phyloP scores from a whole-genome alignment of 257 asterid species.

The Lycium ferocissimum region DNA sequence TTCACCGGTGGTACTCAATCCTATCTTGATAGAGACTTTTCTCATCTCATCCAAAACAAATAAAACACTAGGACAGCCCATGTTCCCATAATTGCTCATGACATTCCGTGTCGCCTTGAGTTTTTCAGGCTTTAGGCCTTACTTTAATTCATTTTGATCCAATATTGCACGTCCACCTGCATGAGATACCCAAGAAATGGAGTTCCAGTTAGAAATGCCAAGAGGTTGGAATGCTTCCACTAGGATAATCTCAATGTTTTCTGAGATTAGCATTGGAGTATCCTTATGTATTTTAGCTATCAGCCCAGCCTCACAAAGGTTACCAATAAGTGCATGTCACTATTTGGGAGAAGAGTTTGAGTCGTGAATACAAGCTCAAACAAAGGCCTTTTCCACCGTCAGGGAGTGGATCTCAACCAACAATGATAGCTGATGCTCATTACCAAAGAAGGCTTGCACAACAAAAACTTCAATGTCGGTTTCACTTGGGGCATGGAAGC shows the following conservation, averaged over 20 bases:
- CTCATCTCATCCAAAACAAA: conserved; percentile 35
- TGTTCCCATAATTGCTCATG: conserved; percentile 28
- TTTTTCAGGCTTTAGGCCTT: conserved; percentile 28
- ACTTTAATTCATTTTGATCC: conserved; percentile 32
- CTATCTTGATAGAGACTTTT: conserved; percentile 19
- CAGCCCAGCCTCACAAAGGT: conserved; percentile 27
- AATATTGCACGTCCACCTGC: conserved; percentile 35
- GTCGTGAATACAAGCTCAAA: conserved; percentile 29
- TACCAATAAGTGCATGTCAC: background rate
- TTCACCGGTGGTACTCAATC: conserved; percentile 31
- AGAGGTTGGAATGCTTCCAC: conserved; percentile 23
- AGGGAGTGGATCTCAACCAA: conserved; percentile 33
- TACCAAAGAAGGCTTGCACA: conserved; percentile 15
- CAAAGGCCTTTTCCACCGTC: conserved; percentile 25
- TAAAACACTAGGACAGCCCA: conserved; percentile 21
- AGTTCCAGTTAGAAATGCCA: conserved; percentile 34
- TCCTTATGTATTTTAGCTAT: conserved; percentile 17
- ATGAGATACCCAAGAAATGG: conserved; percentile 30
- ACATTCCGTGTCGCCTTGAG: conserved; percentile 14
- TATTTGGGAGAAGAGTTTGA: conserved; percentile 32
- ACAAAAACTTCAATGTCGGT: conserved; percentile 18
- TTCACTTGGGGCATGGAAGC: conserved; percentile 33
- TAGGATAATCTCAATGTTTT: conserved; percentile 22
- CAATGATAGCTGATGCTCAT: conserved; percentile 22
- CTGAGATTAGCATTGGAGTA: conserved; percentile 26